Base-by-base conservation (phyloP, 257 asterid species). In the Dorcoceras hygrometricum region DNA sequence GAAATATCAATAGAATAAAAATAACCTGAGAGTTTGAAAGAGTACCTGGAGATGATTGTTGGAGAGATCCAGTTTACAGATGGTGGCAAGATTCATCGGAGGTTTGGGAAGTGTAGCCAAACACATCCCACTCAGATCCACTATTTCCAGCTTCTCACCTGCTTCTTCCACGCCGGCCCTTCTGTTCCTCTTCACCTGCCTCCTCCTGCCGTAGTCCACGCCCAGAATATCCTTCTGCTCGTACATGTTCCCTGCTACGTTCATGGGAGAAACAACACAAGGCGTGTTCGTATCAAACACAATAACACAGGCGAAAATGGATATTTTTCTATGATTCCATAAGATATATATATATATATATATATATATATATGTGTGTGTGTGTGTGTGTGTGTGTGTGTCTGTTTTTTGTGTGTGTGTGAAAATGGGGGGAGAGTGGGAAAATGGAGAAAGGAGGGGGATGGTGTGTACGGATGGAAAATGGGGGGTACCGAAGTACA, bases 11-110 rank as follows among this genome's bases (percentile, higher is more conserved):
- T n/a, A n/a, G n/a, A n/a, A n/a, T n/a, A n/a, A n/a, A n/a, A n/a
- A n/a, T n/a, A n/a, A n/a, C n/a, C n/a, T n/a, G n/a, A n/a, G n/a
- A n/a, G n/a, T n/a, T n/a, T n/a, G n/a, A n/a, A n/a, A n/a, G n/a
- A n/a, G n/a, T n/a, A 28, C 96, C 97, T 89, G 97, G 53, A 89
- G 80, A 87, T 92, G 83, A 59, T 92, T 92, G 50, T 86, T 89
- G 80, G 98, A 92, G 80, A 92, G 83, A 68, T 92, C 95, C 66
- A 92, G 78, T 76, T 87, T 89, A 84, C 79, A 84, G 56, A 92
- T 84, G 65, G 69, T 5, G 9, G 84, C 85, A 23, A 89, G 73
- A 80, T 89, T 84, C 11, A 84, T 72, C 54, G 75, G 62, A 4
- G 91, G 84, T 19, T 61, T 79, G 1, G 95, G 95, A 18, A 92